Evolutionary conservation across 2,329 filamentous ascomycete genomes (phyloP), one percentile per base, ranked within the genome.

Genomic region (Cladosporium sp.): DNA sequence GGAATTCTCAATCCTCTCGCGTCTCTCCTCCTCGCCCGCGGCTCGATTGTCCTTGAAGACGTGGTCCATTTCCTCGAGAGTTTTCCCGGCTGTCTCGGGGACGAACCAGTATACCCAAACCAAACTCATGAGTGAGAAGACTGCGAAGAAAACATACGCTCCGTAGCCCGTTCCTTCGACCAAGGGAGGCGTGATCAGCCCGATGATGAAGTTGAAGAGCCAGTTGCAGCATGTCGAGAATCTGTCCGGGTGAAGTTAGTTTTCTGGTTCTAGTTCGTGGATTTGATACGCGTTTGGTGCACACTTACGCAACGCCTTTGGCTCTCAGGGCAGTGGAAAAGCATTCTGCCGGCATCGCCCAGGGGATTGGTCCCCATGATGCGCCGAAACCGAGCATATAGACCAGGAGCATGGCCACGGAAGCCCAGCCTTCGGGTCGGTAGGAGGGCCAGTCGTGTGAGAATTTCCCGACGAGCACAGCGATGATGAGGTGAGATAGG

Each of bases 191-290:
- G 63, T 64, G 29, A 62, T 59, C 2, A 66, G 43, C 3, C 59
- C 55, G 20, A 83, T 79, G 43, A 82, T 76, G 55, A 84, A 84
- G 62, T 84, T 83, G 61, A 77, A 80, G 2, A 83, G 65, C 70
- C 84, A 87, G 66, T 82, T 84, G 9, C 75, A 77, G 52, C 76
- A 79, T 0, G 82, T 84, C 0, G 79, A 81, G 3, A 85, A 68
- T 13, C 49, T 49, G 1, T 13, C 1, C n/a, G 15, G 2, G 32
- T 36, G 15, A 6, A 11, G 30, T 20, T 8, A 20, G 22, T 46
- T 27, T 5, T 27, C 22, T 5, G 5, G 9, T 27, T 27, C 22
- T 27, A 19, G 32, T 20, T 15, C 7, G n/a, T 2, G 27, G 22
- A 7, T 35, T 16, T 5, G 8, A 15, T 3, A 11, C 13, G n/a